Percentiles rank a stretch among this genome's conserved stretches.
phyloP scores from a whole-genome alignment of 129 eudicot genomes.

The Helianthus annuus region DNA sequence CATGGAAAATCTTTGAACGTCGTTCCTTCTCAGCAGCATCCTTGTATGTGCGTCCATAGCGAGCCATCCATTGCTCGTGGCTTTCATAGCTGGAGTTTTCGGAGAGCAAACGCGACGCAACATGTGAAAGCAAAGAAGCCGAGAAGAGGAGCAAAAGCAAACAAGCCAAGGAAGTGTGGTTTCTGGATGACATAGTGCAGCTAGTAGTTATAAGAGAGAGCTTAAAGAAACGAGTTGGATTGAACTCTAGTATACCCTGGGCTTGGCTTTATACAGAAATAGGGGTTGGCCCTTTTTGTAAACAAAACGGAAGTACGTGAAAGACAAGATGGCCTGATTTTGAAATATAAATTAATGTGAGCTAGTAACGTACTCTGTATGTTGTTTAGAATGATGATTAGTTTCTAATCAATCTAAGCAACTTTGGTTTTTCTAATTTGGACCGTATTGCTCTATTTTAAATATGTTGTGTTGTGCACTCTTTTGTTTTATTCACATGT shows the following conservation, averaged over 20 bases:
- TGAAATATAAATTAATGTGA: background rate
- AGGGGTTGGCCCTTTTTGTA: background rate
- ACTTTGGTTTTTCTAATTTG: conserved; percentile 1
- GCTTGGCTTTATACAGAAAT: conserved; percentile 7
- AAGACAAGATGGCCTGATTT: background rate
- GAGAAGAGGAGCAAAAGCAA: conserved; percentile 22
- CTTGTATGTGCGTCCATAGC: conserved; percentile 35
- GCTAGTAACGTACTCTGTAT: background rate
- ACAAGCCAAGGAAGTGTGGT: conserved; percentile 7
- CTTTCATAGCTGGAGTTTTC: conserved; percentile 17
- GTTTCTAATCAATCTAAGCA: background rate
- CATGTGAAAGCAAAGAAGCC: conserved; percentile 25
- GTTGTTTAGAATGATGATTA: background rate
- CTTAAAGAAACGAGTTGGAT: background rate
- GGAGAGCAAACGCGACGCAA: conserved; percentile 23
- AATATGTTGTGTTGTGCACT: conserved; percentile 1
- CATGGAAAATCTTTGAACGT: conserved; percentile 30
- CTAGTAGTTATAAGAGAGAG: conserved; percentile 19
- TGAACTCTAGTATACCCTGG: background rate
- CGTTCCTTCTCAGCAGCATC: conserved; percentile 29
- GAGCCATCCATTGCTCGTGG: conserved; percentile 47
- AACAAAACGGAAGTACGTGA: background rate
- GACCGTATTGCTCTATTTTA: background rate
- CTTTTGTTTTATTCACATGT: background rate
- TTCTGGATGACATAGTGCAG: conserved; percentile 24